Base-by-base conservation (phyloP, 1,284 basidiomycete genomes). In the Ceratobasidium sp. region DNA sequence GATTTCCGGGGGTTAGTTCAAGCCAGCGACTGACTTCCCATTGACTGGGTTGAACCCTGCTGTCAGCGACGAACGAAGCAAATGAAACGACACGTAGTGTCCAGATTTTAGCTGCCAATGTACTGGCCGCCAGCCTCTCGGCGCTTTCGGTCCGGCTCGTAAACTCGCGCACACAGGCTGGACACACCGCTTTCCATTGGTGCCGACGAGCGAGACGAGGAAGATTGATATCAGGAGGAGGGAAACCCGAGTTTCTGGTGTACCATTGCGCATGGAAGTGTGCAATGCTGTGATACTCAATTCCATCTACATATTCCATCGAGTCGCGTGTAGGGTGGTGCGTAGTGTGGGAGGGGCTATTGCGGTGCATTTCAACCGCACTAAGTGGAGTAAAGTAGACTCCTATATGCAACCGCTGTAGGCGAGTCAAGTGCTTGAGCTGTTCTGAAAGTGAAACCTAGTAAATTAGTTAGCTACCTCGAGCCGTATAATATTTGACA, bases 51-150 rank as follows among this genome's bases (percentile, higher is more conserved):
- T 18, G 33, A 44, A 44, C 57, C 16, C 52, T 52, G 30, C 41
- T 18, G 30, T 70, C 35, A 52, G 68, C 23, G 23, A 70, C n/a
- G 33, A 70, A 70, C 18, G 52, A 38, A 41, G 52, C 52, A 41
- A 70, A 70, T 7, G 68, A 70, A 10, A 70, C 18, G 48, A 33
- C 30, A 55, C 50, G 27, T 41, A 55, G 54, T 33, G 46, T n/a
- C 41, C 23, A 41, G 50, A 70, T 55, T 27, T 23, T 52, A 20
- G 52, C 68, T 35, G 68, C 68, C n/a, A 70, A 41, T 12, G 52
- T 57, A 16, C 68, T 54, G 6, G 52, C 50, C 14, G 68, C 20
- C 52, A 38, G 33, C 20, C 68, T 52, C 54, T 70, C 38, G 38
- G 38, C 38, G 38, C 38, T 38, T 38, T 38, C 38, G 3, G 38